Conservation (phyloP, 2,329 filamentous ascomycete genomes). For the Xylaria arbuscula region DNA sequence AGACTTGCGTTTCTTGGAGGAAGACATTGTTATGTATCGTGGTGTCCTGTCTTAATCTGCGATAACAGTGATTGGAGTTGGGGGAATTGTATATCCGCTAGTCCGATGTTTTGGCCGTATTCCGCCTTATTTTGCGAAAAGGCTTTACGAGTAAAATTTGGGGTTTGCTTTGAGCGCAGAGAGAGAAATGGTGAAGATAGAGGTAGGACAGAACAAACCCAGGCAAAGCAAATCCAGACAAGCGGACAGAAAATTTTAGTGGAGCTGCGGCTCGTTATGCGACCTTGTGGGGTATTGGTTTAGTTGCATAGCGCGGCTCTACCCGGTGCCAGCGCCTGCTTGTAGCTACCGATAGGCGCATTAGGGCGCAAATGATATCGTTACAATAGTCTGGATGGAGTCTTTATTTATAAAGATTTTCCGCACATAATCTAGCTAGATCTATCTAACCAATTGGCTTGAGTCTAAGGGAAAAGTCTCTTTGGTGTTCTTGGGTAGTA, state of each 20-base stretch:
- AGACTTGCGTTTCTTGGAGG: constrained; percentile 47
- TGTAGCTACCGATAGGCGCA: not conserved
- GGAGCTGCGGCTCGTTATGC: constrained; percentile 48
- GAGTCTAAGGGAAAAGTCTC: constrained; percentile 62
- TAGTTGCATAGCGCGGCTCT: constrained; percentile 32
- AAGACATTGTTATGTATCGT: constrained; percentile 33
- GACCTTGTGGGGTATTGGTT: constrained; percentile 29
- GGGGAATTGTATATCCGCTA: not conserved
- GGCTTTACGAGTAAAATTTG: not conserved
- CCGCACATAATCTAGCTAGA: not conserved
- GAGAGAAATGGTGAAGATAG: not conserved
- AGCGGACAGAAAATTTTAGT: constrained; percentile 62
- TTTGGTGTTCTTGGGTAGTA: constrained; percentile 71
- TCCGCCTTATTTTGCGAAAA: not conserved
- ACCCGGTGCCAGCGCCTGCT: not conserved
- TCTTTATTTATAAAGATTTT: not conserved
- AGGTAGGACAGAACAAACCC: not conserved
- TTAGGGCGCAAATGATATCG: constrained; percentile 1
- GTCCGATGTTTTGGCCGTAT: not conserved
- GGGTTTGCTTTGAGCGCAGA: not conserved
- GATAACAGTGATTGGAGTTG: not conserved
- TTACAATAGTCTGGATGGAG: not conserved
- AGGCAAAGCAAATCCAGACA: not conserved
- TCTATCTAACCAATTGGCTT: not conserved
- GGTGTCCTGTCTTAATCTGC: not conserved